Conservation (phyloP, 345 rosid genomes). For the Brassica cretica region DNA sequence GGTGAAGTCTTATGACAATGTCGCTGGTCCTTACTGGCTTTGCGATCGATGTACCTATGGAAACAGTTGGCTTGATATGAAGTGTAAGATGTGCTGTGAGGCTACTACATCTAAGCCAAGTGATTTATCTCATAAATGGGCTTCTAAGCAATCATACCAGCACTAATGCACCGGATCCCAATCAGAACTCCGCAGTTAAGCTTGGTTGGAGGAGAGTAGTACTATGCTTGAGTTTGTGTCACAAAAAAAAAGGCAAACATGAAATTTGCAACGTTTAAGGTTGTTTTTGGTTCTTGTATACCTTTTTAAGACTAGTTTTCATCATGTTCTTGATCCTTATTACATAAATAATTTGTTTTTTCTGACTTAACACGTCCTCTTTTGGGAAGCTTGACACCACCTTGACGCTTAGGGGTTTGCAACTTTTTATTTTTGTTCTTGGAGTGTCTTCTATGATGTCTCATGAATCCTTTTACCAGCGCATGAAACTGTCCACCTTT, state of each 20-base stretch:
- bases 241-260: neutral
- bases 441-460: conserved; percentile 49
- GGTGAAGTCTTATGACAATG: conserved; percentile 10
- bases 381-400: conserved; percentile 45
- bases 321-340: neutral
- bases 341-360: neutral
- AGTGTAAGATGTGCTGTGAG: conserved; percentile 29
- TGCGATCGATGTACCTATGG: conserved; percentile 30
- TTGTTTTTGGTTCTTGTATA: neutral
- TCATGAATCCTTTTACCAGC: conserved; percentile 52
- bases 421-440: conserved; percentile 46
- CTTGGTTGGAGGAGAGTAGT: neutral
- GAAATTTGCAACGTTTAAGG: neutral
- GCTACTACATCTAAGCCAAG: neutral
- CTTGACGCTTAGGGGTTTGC: conserved; percentile 34
- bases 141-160: neutral
- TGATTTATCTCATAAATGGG: neutral
- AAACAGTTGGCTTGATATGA: conserved; percentile 5
- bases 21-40: conserved; percentile 2
- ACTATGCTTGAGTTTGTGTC: neutral
- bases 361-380: conserved; percentile 44
- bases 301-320: neutral
- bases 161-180: neutral
- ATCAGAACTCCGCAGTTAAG: neutral
- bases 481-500: conserved; percentile 49